phyloP scores from a whole-genome alignment of 495 filamentous ascomycete genomes.

The Podospora australis region DNA sequence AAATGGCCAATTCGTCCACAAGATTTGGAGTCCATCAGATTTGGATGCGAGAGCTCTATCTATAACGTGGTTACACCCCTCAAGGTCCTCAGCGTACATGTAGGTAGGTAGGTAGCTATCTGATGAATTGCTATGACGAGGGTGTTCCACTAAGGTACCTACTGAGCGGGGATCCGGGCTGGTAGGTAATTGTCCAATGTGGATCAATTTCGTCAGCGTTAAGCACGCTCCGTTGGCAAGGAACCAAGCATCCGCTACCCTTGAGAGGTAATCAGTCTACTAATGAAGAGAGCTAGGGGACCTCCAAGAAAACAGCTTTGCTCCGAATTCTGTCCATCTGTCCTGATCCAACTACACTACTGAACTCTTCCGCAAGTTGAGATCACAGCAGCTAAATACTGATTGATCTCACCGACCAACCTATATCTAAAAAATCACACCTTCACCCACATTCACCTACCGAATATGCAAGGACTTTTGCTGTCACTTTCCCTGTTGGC shows the following conservation, averaged over 20 bases:
- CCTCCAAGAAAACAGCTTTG: not conserved
- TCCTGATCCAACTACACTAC: not conserved
- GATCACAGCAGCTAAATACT: too few relatives aligned
- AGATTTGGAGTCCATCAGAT: not conserved
- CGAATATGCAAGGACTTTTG: slow-evolving; percentile 51
- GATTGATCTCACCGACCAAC: not conserved
- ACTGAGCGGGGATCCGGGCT: not conserved
- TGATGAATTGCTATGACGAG: not conserved
- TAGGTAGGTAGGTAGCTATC: not conserved
- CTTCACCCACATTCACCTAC: not conserved
- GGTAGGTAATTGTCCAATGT: not conserved
- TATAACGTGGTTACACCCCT: too few relatives aligned
- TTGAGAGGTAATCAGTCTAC: not conserved
- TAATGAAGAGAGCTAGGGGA: not conserved
- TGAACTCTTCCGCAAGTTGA: too few relatives aligned
- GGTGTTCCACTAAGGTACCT: too few relatives aligned
- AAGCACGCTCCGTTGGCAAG: not conserved
- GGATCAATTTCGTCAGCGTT: not conserved
- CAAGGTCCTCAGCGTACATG: too few relatives aligned
- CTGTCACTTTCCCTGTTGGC: slow-evolving; percentile 50
- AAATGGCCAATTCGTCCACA: too few relatives aligned
- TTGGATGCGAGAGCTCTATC: too few relatives aligned
- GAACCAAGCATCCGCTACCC: too few relatives aligned
- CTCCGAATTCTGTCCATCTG: not conserved
- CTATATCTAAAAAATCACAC: not conserved